Conservation (phyloP, 192 early-diverging fungal genomes). For the Mortierella antarctica region DNA sequence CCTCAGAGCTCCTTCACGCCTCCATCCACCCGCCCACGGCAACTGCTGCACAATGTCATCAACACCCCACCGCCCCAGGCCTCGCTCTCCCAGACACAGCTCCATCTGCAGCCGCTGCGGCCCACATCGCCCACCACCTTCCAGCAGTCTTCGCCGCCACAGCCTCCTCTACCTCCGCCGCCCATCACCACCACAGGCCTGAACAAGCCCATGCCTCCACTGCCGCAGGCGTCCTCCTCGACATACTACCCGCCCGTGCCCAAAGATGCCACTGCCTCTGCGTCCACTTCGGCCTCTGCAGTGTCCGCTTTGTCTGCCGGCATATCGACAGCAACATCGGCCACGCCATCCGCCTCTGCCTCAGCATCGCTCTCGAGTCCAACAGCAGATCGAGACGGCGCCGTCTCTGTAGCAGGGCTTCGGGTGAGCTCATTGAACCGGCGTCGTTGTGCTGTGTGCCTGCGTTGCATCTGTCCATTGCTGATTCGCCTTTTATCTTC, state of each 20-base stretch:
- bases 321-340: not conserved
- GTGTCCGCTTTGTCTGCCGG: not conserved
- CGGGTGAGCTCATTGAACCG: constrained; percentile 3
- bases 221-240: constrained; percentile 15
- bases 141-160: constrained; percentile 11
- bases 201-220: constrained; percentile 24
- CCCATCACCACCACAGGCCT: constrained; percentile 41
- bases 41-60: constrained; percentile 53
- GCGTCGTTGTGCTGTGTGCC: not conserved
- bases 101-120: constrained; percentile 27
- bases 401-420: constrained; percentile 12
- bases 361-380: constrained; percentile 20
- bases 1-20: constrained; percentile 48
- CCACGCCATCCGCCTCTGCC: not conserved
- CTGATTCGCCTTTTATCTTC: not conserved
- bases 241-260: constrained; percentile 38
- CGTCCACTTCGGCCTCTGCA: constrained; percentile 8
- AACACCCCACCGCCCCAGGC: constrained; percentile 39
- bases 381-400: constrained; percentile 27
- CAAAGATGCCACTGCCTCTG: not conserved
- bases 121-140: constrained; percentile 20
- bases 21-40: constrained; percentile 44
- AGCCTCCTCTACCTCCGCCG: constrained; percentile 26
- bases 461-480: not conserved
- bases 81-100: constrained; percentile 36